phyloP scores from a whole-genome alignment of 306 rosid genomes.

The Psophocarpus tetragonolobus region DNA sequence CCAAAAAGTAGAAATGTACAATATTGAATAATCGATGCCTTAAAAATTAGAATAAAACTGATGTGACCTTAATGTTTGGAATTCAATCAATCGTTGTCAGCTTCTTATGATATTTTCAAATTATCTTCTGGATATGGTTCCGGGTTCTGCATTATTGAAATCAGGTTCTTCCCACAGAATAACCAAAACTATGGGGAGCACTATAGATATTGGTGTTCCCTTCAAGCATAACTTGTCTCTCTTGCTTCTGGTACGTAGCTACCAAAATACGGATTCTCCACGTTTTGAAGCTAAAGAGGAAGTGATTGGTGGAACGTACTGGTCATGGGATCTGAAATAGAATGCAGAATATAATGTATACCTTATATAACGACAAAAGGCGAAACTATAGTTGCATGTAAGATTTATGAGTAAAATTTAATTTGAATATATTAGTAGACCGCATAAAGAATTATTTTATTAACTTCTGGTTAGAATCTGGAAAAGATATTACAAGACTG shows the following conservation, averaged over 20 bases:
- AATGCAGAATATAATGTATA: background rate
- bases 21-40: conserved; percentile 5
- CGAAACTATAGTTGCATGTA: background rate
- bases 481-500: background rate
- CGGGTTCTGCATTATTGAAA: conserved; percentile 28
- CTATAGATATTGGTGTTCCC: background rate
- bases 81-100: background rate
- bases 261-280: background rate
- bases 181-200: background rate
- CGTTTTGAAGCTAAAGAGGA: too few species aligned
- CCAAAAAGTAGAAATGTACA: background rate
- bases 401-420: background rate
- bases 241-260: conserved; percentile 1
- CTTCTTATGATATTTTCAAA: conserved; percentile 1
- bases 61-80: background rate
- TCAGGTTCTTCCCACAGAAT: background rate
- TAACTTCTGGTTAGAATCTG: background rate
- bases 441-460: background rate
- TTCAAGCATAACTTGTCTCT: background rate
- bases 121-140: conserved; percentile 22
- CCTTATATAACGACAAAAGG: background rate
- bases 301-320: background rate
- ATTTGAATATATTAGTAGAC: background rate
- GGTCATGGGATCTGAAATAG: background rate
- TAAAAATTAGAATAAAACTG: background rate